Evolutionary conservation across 306 rosid genomes (phyloP).

Genomic region (Dryas alaskensis): DNA sequence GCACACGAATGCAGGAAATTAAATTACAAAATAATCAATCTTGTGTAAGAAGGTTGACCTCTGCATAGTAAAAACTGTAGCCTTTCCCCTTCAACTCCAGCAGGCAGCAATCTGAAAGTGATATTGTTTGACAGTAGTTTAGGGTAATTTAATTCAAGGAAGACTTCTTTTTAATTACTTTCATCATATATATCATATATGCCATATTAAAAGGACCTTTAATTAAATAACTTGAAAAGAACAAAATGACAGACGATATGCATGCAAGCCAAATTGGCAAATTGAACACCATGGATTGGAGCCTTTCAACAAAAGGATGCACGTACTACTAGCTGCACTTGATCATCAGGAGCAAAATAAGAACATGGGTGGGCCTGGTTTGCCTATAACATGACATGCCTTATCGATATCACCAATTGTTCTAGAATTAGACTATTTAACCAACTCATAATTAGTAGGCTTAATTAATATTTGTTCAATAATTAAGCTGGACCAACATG

Average conservation of each 20-base stretch:
- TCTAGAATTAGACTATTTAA: slow-evolving; percentile 20
- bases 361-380: slow-evolving; percentile 39
- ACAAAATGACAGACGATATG: neutral
- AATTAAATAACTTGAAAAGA: neutral
- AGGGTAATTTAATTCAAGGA: neutral
- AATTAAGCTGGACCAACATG: slow-evolving; percentile 16
- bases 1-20: neutral
- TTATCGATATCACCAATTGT: neutral
- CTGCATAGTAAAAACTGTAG: neutral
- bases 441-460: slow-evolving; percentile 17
- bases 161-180: neutral
- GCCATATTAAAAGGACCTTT: slow-evolving; percentile 3
- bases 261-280: slow-evolving; percentile 15
- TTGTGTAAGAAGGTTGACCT: neutral
- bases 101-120: slow-evolving; percentile 2
- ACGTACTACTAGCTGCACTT: neutral
- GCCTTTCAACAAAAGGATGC: neutral
- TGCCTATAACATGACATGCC: slow-evolving; percentile 12
- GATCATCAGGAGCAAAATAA: slow-evolving; percentile 3
- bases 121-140: neutral
- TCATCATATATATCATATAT: neutral
- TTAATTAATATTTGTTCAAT: neutral
- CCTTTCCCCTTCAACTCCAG: neutral
- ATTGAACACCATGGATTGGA: slow-evolving; percentile 11
- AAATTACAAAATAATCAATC: neutral